Evolutionary conservation across 2,329 filamentous ascomycete species (phyloP), one percentile per base, ranked within the genome.

Genomic region (Trichoderma arundinaceum): DNA sequence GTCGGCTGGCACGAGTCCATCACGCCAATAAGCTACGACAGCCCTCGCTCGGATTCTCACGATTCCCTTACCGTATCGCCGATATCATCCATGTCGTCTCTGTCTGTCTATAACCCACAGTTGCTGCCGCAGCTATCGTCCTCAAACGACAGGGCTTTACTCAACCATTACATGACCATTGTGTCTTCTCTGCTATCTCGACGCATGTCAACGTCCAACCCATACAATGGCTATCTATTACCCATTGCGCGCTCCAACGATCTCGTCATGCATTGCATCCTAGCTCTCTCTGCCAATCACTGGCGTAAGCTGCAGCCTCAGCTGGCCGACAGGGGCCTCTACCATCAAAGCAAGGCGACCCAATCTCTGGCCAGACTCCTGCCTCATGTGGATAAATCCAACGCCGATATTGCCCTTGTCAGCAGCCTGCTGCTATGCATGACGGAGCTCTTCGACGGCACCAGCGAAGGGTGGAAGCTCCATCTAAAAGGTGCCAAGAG

Each of bases 381-480:
- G 22, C 75, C 76, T 1, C 75, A 77, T 10, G 76, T 80, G 0
- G 71, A 76, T 49, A 70, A 66, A 28, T 71, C 70, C 7, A 75
- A 70, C 12, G 72, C 71, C 15, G 74, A 76, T 46, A 75, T 79
- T 58, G 77, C 78, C 9, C 77, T 80, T 19, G 74, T 76, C 2
- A 75, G 77, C 15, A 76, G 78, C n/a, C 72, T 81, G 13, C 62
- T 81, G 9, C 74, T 81, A 0, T 80, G 78, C 64, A 76, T 81
- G 72, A 79, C 79, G 4, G 79, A 80, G 64, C 68, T 80, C 8
- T 80, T 80, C 22, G 79, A 81, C 62, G 78, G 79, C 44, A 76
- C 77, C 2, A 79, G 77, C 15, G 72, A 76, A 39, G 75, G 77
- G 1, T 81, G 79, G 79, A 78, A 79, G 70, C 74, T 79, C 61